Conservation (phyloP, 2,329 filamentous ascomycete genomes). For the Penicillium sp. region DNA sequence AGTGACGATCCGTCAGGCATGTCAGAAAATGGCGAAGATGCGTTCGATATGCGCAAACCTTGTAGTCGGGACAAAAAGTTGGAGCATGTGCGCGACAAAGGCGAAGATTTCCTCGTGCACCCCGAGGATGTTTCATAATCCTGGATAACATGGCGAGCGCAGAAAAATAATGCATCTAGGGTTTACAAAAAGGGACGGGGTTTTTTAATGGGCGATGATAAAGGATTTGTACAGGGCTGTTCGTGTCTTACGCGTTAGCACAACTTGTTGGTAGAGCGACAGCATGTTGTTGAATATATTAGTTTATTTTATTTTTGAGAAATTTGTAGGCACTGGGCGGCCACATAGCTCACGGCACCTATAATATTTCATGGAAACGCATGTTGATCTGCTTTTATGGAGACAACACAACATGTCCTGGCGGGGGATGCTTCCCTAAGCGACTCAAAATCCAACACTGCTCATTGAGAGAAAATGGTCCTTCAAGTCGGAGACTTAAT, state of each 20-base stretch:
- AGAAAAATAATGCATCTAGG: not conserved
- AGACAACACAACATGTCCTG: not conserved
- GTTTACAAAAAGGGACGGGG: not conserved
- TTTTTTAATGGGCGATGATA: not conserved
- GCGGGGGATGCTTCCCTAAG: too few species aligned
- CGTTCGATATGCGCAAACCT: constrained; percentile 95
- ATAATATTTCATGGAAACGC: too few species aligned
- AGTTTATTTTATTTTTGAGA: not conserved
- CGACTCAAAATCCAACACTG: not conserved
- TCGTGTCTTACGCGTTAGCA: not conserved
- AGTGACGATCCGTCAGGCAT: constrained; percentile 75
- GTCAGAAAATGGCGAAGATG: constrained; percentile 70
- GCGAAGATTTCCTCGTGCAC: constrained; percentile 74
- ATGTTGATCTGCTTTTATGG: not conserved
- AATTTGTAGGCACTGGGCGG: not conserved
- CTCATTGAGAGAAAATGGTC: not conserved
- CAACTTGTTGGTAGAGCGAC: not conserved
- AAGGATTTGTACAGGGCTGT: not conserved
- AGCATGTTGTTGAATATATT: not conserved
- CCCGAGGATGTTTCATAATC: constrained; percentile 75
- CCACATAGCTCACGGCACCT: not conserved
- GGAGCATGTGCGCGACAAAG: constrained; percentile 78
- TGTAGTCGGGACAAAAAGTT: constrained; percentile 76
- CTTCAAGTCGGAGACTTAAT: too few species aligned
- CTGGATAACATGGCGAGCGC: not conserved